Evolutionary conservation across 192 early-diverging fungal species (phyloP).

Genomic region (Backusella tuberculispora): DNA sequence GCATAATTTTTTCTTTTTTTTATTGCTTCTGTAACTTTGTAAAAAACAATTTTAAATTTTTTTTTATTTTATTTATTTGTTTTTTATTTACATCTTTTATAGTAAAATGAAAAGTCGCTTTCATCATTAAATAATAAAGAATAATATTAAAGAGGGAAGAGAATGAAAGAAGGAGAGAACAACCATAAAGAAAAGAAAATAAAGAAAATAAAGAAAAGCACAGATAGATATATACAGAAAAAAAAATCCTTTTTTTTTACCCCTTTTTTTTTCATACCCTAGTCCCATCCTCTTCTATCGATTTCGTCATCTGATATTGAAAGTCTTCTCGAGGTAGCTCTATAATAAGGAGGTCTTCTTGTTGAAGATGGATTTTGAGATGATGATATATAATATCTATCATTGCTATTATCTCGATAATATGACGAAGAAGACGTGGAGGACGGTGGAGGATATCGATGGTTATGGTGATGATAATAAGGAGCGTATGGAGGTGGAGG

Average conservation of each 20-base stretch:
- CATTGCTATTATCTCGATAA: background rate
- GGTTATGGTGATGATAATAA: background rate
- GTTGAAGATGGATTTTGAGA: background rate
- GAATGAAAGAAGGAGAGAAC: background rate
- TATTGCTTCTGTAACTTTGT: no score
- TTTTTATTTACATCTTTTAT: background rate
- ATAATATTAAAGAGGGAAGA: no score
- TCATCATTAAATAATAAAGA: background rate
- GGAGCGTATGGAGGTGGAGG: background rate
- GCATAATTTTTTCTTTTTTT: no score
- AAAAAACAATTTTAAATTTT: background rate
- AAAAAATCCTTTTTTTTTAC: background rate
- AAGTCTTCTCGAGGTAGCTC: background rate
- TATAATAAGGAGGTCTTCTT: slow-evolving; percentile 4
- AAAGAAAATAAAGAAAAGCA: background rate
- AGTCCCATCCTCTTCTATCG: slow-evolving; percentile 21
- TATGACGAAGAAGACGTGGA: background rate
- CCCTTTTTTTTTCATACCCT: background rate
- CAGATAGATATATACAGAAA: background rate
- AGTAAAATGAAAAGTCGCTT: background rate
- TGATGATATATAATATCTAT: slow-evolving; percentile 1
- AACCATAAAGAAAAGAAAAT: background rate
- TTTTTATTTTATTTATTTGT: background rate
- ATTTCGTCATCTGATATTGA: slow-evolving; percentile 2
- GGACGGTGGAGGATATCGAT: background rate